Conservation (phyloP, 495 filamentous ascomycete genomes). For the Penicillium paradoxum region DNA sequence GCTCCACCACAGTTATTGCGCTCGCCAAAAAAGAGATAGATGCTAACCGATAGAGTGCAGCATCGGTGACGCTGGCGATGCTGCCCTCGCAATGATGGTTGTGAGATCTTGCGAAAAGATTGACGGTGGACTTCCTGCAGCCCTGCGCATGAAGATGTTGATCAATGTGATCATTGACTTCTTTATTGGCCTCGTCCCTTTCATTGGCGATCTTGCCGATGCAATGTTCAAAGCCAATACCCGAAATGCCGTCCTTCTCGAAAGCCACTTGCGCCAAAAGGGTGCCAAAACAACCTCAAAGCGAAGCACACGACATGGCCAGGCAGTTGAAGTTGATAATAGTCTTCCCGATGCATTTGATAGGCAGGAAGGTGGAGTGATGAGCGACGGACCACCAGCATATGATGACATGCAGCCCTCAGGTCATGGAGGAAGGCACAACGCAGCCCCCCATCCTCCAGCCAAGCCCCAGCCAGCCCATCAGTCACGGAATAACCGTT, state of each 20-base stretch:
- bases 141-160: constrained; percentile 61
- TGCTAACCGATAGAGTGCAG: constrained; percentile 32
- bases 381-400: constrained; percentile 20
- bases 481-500: constrained; percentile 20
- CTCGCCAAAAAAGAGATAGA: not conserved
- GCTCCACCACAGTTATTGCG: constrained; percentile 21
- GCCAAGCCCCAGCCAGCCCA: constrained; percentile 20
- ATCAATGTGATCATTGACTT: constrained; percentile 76
- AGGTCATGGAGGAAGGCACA: not conserved
- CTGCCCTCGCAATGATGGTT: constrained; percentile 56
- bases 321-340: constrained; percentile 23
- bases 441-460: constrained; percentile 11
- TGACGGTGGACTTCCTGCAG: constrained; percentile 62
- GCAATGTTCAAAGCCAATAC: constrained; percentile 66
- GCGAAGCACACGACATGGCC: constrained; percentile 14
- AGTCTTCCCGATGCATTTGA: constrained; percentile 43
- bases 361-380: constrained; percentile 26
- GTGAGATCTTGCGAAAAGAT: constrained; percentile 60
- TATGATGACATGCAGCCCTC: constrained; percentile 24
- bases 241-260: constrained; percentile 68
- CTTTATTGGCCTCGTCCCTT: constrained; percentile 73
- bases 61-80: constrained; percentile 71
- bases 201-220: constrained; percentile 81
- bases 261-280: constrained; percentile 59
- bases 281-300: constrained; percentile 25